A percentile compares a stretch with the other conserved stretches of the same genome.
phyloP scores from a whole-genome alignment of 2,329 filamentous ascomycete species.

The Ophidiomyces ophidiicola region DNA sequence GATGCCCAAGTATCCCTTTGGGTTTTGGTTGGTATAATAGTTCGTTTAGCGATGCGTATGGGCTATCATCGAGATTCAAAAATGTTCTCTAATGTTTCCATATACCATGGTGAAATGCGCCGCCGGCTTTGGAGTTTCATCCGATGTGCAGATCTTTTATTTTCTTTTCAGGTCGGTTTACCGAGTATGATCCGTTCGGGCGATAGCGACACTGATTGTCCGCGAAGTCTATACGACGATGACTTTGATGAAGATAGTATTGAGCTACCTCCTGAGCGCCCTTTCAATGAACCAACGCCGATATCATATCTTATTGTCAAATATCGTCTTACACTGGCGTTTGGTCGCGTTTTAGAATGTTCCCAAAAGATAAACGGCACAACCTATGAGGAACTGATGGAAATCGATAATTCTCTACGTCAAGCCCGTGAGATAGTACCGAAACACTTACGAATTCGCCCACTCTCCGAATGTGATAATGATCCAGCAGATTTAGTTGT shows the following conservation, averaged over 20 bases:
- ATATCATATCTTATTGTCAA: slow-evolving; percentile 40
- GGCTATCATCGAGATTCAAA: slow-evolving; percentile 52
- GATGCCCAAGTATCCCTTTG: slow-evolving; percentile 51
- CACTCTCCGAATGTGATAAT: slow-evolving; percentile 58
- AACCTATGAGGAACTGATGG: slow-evolving; percentile 50
- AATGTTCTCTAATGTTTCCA: slow-evolving; percentile 46
- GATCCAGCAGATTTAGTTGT: slow-evolving; percentile 61
- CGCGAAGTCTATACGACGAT: slow-evolving; percentile 52
- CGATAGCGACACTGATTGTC: slow-evolving; percentile 51
- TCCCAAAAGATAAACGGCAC: slow-evolving; percentile 31
- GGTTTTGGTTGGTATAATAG: slow-evolving; percentile 48
- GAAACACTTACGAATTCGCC: slow-evolving; percentile 63
- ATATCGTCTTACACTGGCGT: slow-evolving; percentile 30
- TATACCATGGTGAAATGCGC: slow-evolving; percentile 50
- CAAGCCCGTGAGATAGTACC: slow-evolving; percentile 55
- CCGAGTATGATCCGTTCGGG: slow-evolving; percentile 53
- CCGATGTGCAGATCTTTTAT: slow-evolving; percentile 50
- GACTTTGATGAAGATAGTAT: slow-evolving; percentile 48
- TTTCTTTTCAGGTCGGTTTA: slow-evolving; percentile 56
- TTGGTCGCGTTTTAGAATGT: slow-evolving; percentile 35
- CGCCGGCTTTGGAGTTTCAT: slow-evolving; percentile 40
- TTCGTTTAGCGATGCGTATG: slow-evolving; percentile 53
- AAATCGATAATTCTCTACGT: slow-evolving; percentile 46
- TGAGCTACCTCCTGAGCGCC: slow-evolving; percentile 45
- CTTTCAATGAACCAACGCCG: slow-evolving; percentile 47